Evolutionary conservation across 495 filamentous ascomycete genomes (phyloP), one percentile per base, ranked within the genome.

Genomic region (Penicillium pulvis): DNA sequence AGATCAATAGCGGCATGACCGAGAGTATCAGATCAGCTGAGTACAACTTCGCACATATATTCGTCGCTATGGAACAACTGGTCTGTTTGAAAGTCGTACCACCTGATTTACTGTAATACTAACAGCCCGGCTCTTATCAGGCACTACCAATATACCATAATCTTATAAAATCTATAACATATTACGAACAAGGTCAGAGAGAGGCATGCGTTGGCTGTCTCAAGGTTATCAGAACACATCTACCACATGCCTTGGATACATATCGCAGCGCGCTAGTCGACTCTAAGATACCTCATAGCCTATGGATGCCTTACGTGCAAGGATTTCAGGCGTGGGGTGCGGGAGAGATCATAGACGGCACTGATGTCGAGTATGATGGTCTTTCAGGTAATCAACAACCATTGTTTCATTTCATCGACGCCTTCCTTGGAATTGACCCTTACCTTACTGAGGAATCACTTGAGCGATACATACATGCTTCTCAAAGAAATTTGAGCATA

Each of bases 281-380:
- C 49, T 39, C 56, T 2, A 51, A 61, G 14, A 66, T 80, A 10
- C 66, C 73, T 1, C 58, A 54, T 0, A 53, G 58, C 1, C 65
- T 70, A 4, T 80, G 75, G 72, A 30, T 76, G 61, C 55, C 48
- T 35, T 68, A 75, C 44, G 69, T 79, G 0, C 77, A 79, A 60
- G 74, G 77, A 6, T 76, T 79, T 41, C 72, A 70, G 23, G 76
- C 66, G 16, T 80, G 76, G 77, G 76, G 65, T 1, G 58, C 64
- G 16, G 76, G 73, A 2, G 55, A 67, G 30, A 61, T 69, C 19
- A 51, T 49, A 17, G 62, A 63, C 45, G 64, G 65, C 5, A 60
- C 73, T 28, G 75, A 59, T 58, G 50, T 70, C 46, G 70, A 75
- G 43, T 79, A 71, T 55, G 74, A 80, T 56, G 79, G 79, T 26